Conservation (phyloP, 352 stramenopile genomes). For the Phytopythium helicoides region DNA sequence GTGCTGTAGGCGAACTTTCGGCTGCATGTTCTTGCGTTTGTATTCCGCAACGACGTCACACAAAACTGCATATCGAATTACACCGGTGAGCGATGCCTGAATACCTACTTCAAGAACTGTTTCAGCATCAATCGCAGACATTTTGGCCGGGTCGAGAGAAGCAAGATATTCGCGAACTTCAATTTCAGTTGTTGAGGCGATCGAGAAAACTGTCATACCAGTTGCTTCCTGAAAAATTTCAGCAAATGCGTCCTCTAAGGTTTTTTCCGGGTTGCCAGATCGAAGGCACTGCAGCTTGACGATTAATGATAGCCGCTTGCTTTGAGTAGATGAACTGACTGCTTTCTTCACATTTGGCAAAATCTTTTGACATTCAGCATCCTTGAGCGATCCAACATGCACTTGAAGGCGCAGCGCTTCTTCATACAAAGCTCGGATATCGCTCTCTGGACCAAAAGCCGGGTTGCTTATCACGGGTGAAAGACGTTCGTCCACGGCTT, state of each 20-base stretch:
- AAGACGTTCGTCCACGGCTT: constrained; percentile 65
- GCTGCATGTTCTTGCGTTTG: constrained; percentile 51
- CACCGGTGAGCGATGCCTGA: constrained; percentile 37
- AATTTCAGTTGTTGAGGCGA: constrained; percentile 21
- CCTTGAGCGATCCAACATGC: constrained; percentile 72
- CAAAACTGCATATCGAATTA: constrained; percentile 26
- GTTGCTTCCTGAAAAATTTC: constrained; percentile 69
- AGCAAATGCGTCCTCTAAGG: constrained; percentile 39
- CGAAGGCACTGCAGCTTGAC: constrained; percentile 71
- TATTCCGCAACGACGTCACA: constrained; percentile 50
- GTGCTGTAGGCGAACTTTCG: constrained; percentile 45
- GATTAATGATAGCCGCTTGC: constrained; percentile 39
- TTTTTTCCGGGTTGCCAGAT: constrained; percentile 34
- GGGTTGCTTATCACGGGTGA: constrained; percentile 34
- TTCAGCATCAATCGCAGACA: constrained; percentile 49
- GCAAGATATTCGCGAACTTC: constrained; percentile 37
- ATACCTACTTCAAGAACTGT: constrained; percentile 57
- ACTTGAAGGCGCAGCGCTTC: constrained; percentile 67
- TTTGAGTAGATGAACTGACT: constrained; percentile 18
- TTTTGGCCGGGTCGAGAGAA: constrained; percentile 19
- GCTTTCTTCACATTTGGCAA: constrained; percentile 54
- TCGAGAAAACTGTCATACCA: constrained; percentile 32
- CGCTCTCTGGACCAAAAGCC: constrained; percentile 13
- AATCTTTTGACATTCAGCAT: constrained; percentile 75
- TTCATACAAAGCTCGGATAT: constrained; percentile 47